phyloP scores from a whole-genome alignment of 805 yeast genomes.

The Scheffersomyces spartinae region DNA sequence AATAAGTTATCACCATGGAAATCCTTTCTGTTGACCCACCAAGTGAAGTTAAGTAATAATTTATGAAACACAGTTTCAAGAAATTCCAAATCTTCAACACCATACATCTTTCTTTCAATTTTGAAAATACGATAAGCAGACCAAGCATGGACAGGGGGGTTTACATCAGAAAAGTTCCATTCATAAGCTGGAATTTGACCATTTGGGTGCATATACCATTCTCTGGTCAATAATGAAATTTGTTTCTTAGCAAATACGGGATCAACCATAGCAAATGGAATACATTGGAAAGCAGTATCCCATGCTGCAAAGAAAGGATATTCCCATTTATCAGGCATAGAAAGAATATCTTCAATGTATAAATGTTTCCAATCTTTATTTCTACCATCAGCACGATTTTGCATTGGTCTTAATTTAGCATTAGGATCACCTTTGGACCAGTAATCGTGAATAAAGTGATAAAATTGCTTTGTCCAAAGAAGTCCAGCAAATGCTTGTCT shows the following conservation, averaged over 20 bases:
- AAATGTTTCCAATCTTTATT: constrained; percentile 83
- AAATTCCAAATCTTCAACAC: constrained; percentile 69
- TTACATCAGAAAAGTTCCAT: constrained; percentile 93
- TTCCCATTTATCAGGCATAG: constrained; percentile 93
- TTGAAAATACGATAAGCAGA: constrained; percentile 80
- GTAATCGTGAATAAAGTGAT: constrained; percentile 72
- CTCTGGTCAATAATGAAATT: constrained; percentile 74
- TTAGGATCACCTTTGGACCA: constrained; percentile 83
- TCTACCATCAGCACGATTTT: constrained; percentile 75
- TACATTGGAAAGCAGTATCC: constrained; percentile 94
- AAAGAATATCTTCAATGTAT: constrained; percentile 76
- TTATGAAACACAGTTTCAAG: constrained; percentile 91
- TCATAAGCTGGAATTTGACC: constrained; percentile 97
- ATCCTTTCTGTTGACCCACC: constrained; percentile 97
- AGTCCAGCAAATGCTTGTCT: constrained; percentile 92
- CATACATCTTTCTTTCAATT: constrained; percentile 76
- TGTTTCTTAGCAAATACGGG: constrained; percentile 87
- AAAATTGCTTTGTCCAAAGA: constrained; percentile 88
- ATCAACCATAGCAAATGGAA: constrained; percentile 88
- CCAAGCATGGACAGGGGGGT: constrained; percentile 98
- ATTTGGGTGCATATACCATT: constrained; percentile 97
- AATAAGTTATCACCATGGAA: constrained; percentile 77
- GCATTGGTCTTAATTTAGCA: constrained; percentile 59
- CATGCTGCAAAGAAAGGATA: constrained; percentile 94
- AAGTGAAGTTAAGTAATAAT: constrained; percentile 76